Evolutionary conservation across 306 rosid species (phyloP), one percentile per base, ranked within the genome.

Genomic region (Quercus agrifolia): DNA sequence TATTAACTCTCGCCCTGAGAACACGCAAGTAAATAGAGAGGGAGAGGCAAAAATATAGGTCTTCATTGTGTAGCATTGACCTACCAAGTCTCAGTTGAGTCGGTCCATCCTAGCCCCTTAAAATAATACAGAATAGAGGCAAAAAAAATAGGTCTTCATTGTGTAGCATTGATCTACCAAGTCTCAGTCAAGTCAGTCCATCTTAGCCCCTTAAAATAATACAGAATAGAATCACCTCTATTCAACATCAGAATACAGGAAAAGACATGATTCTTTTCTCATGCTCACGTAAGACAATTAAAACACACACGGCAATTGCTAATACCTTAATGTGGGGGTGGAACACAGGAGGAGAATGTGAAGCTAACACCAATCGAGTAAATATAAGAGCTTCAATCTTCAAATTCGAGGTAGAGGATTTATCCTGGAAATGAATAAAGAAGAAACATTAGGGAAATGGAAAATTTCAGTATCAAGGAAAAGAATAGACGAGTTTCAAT

Each of bases 371-470:
- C 87, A 96, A 84, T 91, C 94, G 85, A 73, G 96, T 89, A 83
- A 96, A 93, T 77, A 89, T 89, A 64, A 96, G 92, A 76, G 99
- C 97, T 89, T 96, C 99, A 61, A 93, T 96, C 89, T 96, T 96
- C 88, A 96, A 89, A 88, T 96, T 96, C 63, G 99, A 96, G 83
- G 99, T 93, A 68, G 99, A 93, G 56, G 96, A 89, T 87, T 96
- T 96, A 79, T 96, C 99, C 99, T 96, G 86, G 21, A 74, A 70
- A 70, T 33, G 31, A 70, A 71, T 44, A 30, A 18, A 64, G 41
- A 64, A 63, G 68, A 78, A 67, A 77, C 4, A 28, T 30, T 28
- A 62, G 41, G 12, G 30, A 12, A 27, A 86, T 73, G 51, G 49
- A 76, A 71, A 78, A 33, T 77, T 44, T 81, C 76, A 73, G 73